Percentiles rank a stretch among this genome's conserved stretches.
These are phyloP conservation scores for Aspergillus sp. DNA, from an alignment of 2,329 filamentous ascomycete species.

Conservation along the genomic window DNA sequence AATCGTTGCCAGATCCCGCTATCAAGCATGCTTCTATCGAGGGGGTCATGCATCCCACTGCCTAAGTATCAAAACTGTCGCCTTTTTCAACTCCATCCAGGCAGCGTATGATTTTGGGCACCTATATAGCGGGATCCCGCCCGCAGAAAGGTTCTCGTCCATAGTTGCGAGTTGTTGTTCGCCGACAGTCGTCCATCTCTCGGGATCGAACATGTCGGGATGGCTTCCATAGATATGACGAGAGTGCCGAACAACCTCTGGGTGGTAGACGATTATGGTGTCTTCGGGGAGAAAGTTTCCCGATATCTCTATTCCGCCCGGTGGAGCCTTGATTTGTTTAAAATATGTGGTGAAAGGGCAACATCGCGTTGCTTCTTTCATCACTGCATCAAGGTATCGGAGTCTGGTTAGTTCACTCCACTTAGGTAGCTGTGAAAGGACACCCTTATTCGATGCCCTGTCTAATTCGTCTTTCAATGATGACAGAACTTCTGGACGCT, in stretches of 20 bases:
- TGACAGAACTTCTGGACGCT: background rate
- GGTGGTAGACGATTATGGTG: conserved; percentile 11
- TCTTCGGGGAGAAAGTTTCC: conserved; percentile 1
- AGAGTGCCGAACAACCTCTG: conserved; percentile 4
- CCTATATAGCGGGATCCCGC: background rate
- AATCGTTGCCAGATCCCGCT: too few relatives aligned
- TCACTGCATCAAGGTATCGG: conserved; percentile 16
- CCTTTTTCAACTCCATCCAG: conserved; percentile 18
- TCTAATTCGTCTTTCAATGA: conserved; percentile 13
- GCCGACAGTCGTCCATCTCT: conserved; percentile 14
- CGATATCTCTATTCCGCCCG: background rate
- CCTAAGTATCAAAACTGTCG: conserved; percentile 11
- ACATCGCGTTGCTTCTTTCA: conserved; percentile 19
- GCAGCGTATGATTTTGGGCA: conserved; percentile 3
- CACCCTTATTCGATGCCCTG: background rate
- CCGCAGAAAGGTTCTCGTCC: conserved; percentile 9
- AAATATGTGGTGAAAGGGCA: background rate
- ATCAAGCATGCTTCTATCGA: too few relatives aligned
- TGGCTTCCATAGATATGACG: conserved; percentile 7
- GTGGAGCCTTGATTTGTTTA: background rate
- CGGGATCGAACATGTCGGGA: conserved; percentile 10
- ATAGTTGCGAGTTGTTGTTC: conserved; percentile 6
- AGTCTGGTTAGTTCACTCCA: conserved; percentile 9
- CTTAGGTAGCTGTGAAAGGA: background rate
- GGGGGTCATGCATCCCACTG: conserved; percentile 14